A percentile compares a stretch with the other conserved stretches of the same genome.
Conservation (phyloP, 371 early-diverging fungal genomes). For the Haplosporangium sp. region DNA sequence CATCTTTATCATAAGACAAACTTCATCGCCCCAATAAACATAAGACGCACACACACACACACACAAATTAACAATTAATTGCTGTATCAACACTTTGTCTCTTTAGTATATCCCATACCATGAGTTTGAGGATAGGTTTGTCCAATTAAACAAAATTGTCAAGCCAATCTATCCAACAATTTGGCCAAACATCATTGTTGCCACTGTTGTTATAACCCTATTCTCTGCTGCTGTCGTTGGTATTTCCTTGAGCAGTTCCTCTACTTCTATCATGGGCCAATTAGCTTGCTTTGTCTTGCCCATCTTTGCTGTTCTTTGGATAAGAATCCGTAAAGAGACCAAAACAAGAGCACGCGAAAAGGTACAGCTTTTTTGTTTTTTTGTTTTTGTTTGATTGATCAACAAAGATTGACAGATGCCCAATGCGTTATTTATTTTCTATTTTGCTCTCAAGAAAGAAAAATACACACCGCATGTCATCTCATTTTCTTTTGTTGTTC, state of each 20-base stretch:
- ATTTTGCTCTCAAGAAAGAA: no score
- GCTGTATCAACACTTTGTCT: not conserved
- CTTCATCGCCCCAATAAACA: no score
- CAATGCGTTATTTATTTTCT: no score
- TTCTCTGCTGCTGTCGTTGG: conserved; percentile 12
- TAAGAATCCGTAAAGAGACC: conserved; percentile 36
- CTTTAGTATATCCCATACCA: conserved; percentile 32
- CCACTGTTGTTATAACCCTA: conserved; percentile 8
- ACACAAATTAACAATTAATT: no score
- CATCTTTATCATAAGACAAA: no score
- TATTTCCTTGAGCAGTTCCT: conserved; percentile 14
- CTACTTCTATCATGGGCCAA: conserved; percentile 34
- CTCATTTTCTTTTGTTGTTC: not conserved
- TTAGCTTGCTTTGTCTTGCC: conserved; percentile 44
- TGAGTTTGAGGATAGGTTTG: conserved; percentile 27
- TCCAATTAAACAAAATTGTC: conserved; percentile 12
- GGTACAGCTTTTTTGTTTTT: conserved; percentile 15
- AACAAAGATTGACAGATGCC: no score
- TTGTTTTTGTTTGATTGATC: no score
- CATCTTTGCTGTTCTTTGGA: conserved; percentile 37
- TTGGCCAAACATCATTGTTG: conserved; percentile 30
- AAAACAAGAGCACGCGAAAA: conserved; percentile 32
- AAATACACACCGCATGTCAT: no score
- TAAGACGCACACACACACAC: no score
- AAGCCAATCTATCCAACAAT: conserved; percentile 27